These are phyloP conservation scores for Taphrina pruni DNA, from an alignment of 1,139 yeast species.

Conservation along the genomic window DNA sequence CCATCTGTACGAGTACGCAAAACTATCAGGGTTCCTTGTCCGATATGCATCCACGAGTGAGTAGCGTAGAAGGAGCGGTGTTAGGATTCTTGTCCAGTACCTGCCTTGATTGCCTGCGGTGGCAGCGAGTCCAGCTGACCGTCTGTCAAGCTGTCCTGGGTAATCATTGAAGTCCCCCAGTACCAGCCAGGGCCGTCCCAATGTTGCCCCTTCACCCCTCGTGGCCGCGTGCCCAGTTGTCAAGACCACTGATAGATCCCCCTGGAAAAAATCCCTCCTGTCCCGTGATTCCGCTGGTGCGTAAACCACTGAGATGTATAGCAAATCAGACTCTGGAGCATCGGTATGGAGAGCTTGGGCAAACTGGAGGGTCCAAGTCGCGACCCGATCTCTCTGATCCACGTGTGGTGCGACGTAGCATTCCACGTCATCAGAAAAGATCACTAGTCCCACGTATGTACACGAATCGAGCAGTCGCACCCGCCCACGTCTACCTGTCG, in stretches of 20 bases:
- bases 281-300: conserved; percentile 12
- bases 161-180: neutral
- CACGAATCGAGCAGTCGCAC: neutral
- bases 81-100: no score
- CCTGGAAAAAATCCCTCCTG: neutral
- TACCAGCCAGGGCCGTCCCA: neutral
- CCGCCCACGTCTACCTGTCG: no score
- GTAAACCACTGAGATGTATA: neutral
- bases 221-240: neutral
- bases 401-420: neutral
- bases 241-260: neutral
- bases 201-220: neutral
- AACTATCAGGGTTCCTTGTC: no score
- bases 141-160: neutral
- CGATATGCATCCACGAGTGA: no score
- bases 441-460: neutral
- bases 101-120: neutral
- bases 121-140: no score
- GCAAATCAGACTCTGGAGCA: neutral
- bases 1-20: no score
- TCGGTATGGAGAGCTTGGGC: neutral
- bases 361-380: neutral
- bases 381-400: neutral
- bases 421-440: neutral
- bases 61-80: no score